Evolutionary conservation across 768 basidiomycete genomes (phyloP).

Genomic region (Tricholoma hemisulphureum): DNA sequence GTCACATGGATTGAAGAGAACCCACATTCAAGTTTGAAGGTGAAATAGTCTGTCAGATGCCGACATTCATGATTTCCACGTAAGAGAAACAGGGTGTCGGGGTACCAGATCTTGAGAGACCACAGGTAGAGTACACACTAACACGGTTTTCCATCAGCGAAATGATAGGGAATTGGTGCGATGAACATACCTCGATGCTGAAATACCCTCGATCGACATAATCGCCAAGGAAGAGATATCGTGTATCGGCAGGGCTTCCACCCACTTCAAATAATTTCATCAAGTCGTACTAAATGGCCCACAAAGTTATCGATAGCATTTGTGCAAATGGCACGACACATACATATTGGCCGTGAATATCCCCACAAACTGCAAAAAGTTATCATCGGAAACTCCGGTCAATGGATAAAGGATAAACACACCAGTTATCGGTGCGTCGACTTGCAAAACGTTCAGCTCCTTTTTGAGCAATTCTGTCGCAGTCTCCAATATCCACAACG

Average conservation of each 20-base stretch:
- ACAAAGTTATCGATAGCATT: constrained; percentile 3
- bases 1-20: constrained; percentile 12
- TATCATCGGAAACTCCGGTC: background rate
- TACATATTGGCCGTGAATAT: constrained; percentile 99
- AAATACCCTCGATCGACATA: constrained; percentile 94
- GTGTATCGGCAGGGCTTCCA: constrained; percentile 89
- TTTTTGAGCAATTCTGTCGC: constrained; percentile 78
- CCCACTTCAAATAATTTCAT: constrained; percentile 97
- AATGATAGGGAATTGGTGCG: constrained; percentile 3
- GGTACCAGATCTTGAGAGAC: constrained; percentile 99
- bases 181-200: constrained; percentile 75
- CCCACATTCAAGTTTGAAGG: constrained; percentile 97
- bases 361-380: constrained; percentile 74
- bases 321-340: constrained; percentile 28
- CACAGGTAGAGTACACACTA: constrained; percentile 98
- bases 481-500: constrained; percentile 87
- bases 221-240: constrained; percentile 91
- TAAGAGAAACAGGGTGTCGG: constrained; percentile 91
- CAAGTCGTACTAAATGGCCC: constrained; percentile 69
- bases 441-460: constrained; percentile 89
- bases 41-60: constrained; percentile 98
- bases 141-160: constrained; percentile 10
- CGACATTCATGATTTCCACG: constrained; percentile 99
- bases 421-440: constrained; percentile 99
- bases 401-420: constrained; percentile 21